Conservation (phyloP, 2,329 filamentous ascomycete genomes). For the Coccinonectria pachysandricola region DNA sequence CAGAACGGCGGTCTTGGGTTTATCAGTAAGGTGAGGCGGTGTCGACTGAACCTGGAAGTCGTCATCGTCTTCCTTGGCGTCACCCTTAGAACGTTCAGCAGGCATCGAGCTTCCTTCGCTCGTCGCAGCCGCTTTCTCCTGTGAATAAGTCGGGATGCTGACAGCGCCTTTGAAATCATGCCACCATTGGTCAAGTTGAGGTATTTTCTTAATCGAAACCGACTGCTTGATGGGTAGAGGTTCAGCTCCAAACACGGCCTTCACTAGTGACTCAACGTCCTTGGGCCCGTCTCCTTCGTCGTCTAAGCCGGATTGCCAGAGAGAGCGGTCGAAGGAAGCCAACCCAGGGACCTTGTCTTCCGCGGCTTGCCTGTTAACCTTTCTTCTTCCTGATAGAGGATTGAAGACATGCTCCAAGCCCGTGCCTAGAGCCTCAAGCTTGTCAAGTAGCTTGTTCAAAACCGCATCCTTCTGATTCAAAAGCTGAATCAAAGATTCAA, state of each 20-base stretch:
- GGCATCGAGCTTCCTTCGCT: constrained; percentile 6
- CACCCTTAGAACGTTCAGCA: constrained; percentile 11
- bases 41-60: constrained; percentile 43
- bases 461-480: constrained; percentile 42
- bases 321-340: constrained; percentile 33
- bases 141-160: constrained; percentile 11
- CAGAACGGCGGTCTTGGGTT: too few relatives aligned
- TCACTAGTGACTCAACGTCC: constrained; percentile 28
- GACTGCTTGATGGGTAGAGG: constrained; percentile 22
- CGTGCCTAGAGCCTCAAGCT: constrained; percentile 40
- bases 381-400: constrained; percentile 37
- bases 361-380: constrained; percentile 32
- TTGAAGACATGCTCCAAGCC: constrained; percentile 46
- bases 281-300: constrained; percentile 14
- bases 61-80: constrained; percentile 30
- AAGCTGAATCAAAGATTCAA: constrained; percentile 31
- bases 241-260: constrained; percentile 29
- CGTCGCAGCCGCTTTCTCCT: constrained; percentile 6
- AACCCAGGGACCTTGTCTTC: constrained; percentile 42
- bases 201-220: constrained; percentile 22
- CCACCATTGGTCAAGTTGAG: constrained; percentile 40
- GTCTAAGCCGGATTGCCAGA: constrained; percentile 27
- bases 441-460: constrained; percentile 41
- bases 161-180: constrained; percentile 26
- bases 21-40: constrained; percentile 30